Base-by-base conservation (phyloP, 441 rosid species). In the Jatropha multifida region DNA sequence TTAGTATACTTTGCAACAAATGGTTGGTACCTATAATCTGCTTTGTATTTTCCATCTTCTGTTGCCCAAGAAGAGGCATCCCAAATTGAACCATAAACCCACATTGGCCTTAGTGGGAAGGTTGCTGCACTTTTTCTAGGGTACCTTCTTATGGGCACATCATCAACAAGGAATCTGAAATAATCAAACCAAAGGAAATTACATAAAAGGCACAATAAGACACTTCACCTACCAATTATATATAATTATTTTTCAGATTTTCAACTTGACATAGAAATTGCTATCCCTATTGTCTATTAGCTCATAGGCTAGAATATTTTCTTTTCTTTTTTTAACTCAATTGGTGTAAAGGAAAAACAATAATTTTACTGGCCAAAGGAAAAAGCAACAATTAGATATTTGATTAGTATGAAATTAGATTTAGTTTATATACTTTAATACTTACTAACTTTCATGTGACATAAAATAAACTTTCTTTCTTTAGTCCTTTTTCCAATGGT, bases 51-150 rank as follows among this genome's bases (percentile, higher is more conserved):
- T 4, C 98, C 97, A 75, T 94, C 87, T 23, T 94, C 98, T 0
- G 98, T 94, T 15, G 98, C 98, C 98, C 98, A 94, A 0, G 97
- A 87, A 14, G 98, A 92, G 3, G 98, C 98, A 54, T 94, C 98
- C 98, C 98, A 94, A 63, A 94, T 93, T 62, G 99, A 94, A 68
- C 99, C 99, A 77, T 94, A 93, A 13, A 94, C 82, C 98, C 98
- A 93, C 98, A 93, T 91, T 78, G 99, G 99, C 83, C 99, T 90
- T 40, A 85, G 40, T 0, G 99, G 99, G 79, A 93, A 94, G 63
- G 99, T 92, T 13, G 82, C 77, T 0, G 56, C 92, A 80, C 91
- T 93, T 80, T 89, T 94, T 78, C 86, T 94, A 20, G 90, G 90
- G 75, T 94, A 94, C 92, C 98, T 91, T 79, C 99, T 86, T 70